A percentile compares a stretch with the other conserved stretches of the same genome.
Evolutionary conservation across 2,329 filamentous ascomycete genomes (phyloP).

Genomic region (Alternaria viburni): DNA sequence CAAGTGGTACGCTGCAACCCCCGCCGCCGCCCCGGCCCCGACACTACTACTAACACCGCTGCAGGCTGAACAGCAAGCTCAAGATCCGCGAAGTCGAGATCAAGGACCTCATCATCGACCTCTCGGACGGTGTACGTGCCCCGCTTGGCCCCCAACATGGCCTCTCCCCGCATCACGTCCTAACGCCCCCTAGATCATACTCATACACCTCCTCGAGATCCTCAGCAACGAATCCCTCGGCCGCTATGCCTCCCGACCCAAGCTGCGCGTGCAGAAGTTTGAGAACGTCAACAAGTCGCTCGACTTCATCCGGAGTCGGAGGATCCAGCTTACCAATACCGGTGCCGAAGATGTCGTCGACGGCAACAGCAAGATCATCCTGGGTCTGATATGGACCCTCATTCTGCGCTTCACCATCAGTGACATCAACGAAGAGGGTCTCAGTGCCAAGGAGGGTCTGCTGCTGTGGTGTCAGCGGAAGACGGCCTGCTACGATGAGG

Average conservation of each 20-base stretch:
- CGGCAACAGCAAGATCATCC: constrained; percentile 95
- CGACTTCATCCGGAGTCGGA: constrained; percentile 87
- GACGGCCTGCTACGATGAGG: constrained; percentile 97
- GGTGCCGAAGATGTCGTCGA: constrained; percentile 98
- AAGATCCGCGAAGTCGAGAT: constrained; percentile 78
- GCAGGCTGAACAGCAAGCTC: constrained; percentile 94
- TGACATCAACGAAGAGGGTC: constrained; percentile 96
- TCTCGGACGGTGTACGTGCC: constrained; percentile 86
- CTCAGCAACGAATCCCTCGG: constrained; percentile 93
- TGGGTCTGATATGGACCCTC: constrained; percentile 96
- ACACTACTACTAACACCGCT: constrained; percentile 30
- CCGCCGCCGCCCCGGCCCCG: constrained; percentile 10
- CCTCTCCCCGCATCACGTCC: constrained; percentile 10
- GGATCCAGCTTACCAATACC: constrained; percentile 98
- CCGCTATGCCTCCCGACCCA: constrained; percentile 94
- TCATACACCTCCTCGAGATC: constrained; percentile 97
- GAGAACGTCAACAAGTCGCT: constrained; percentile 97
- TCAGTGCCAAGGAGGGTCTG: constrained; percentile 96
- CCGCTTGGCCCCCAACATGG: constrained; percentile 13
- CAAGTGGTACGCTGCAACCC: constrained; percentile 73
- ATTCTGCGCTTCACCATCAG: constrained; percentile 98
- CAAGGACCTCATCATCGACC: constrained; percentile 84
- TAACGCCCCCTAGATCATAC: constrained; percentile 69
- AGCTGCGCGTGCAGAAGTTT: constrained; percentile 93
- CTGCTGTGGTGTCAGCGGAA: constrained; percentile 98